Evolutionary conservation across 73 alveolate species (phyloP).

Genomic region (Paramecium bursaria): DNA sequence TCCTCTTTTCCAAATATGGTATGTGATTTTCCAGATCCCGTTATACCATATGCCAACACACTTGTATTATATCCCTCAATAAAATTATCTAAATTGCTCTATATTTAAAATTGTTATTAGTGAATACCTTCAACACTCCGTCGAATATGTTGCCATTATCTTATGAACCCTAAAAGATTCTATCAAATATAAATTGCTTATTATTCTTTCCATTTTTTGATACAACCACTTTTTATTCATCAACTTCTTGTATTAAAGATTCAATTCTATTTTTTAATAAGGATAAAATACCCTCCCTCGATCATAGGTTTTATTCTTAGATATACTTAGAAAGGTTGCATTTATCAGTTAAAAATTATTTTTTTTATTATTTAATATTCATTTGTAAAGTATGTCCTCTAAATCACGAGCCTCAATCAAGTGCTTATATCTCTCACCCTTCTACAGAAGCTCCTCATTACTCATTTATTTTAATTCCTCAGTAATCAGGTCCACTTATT

Average conservation of each 20-base stretch:
- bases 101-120: neutral
- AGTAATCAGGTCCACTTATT: constrained; percentile 58
- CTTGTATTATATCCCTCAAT: constrained; percentile 71
- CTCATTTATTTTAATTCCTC: constrained; percentile 67
- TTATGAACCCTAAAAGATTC: constrained; percentile 16
- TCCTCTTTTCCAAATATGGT: constrained; percentile 77
- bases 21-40: constrained; percentile 77
- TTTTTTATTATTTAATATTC: constrained; percentile 23
- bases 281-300: constrained; percentile 12
- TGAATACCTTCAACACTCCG: constrained; percentile 25
- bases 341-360: no score
- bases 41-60: constrained; percentile 69
- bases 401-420: constrained; percentile 72
- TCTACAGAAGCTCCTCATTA: constrained; percentile 51
- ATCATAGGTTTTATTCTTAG: constrained; percentile 40
- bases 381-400: constrained; percentile 68
- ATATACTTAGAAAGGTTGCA: constrained; percentile 53
- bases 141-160: constrained; percentile 37
- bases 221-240: constrained; percentile 21
- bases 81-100: constrained; percentile 68
- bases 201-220: constrained; percentile 33
- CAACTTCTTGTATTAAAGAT: constrained; percentile 29
- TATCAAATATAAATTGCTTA: constrained; percentile 16
- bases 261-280: neutral
- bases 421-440: constrained; percentile 70